phyloP scores from a whole-genome alignment of 805 yeast species.

The Dipodascopsis tothii region DNA sequence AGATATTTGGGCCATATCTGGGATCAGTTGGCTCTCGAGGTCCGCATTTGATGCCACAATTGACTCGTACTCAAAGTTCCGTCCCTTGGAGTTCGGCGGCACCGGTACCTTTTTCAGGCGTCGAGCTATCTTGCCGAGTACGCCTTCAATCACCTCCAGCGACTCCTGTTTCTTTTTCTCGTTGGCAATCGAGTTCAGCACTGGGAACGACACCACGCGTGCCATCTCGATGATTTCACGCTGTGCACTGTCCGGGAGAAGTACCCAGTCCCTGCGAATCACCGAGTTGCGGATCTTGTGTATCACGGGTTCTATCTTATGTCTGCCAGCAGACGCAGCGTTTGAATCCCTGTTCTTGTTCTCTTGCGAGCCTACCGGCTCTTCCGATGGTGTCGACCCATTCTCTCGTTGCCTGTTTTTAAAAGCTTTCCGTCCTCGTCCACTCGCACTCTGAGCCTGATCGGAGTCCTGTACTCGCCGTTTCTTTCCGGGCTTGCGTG shows the following conservation, averaged over 20 bases:
- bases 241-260: slow-evolving; percentile 8
- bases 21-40: slow-evolving; percentile 7
- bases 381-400: no score
- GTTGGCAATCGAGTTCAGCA: slow-evolving; percentile 2
- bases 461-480: no score
- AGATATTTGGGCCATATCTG: slow-evolving; percentile 8
- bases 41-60: slow-evolving; percentile 9
- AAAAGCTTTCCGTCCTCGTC: no score
- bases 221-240: slow-evolving; percentile 9
- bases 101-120: slow-evolving; percentile 13
- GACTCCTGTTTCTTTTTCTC: slow-evolving; percentile 11
- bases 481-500: no score
- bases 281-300: slow-evolving; percentile 4
- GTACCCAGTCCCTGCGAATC: slow-evolving; percentile 8
- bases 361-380: no score
- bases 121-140: slow-evolving; percentile 7
- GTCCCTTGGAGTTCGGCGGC: slow-evolving; percentile 12
- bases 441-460: no score
- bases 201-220: slow-evolving; percentile 9
- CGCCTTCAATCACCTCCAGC: slow-evolving; percentile 7
- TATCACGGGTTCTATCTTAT: slow-evolving; percentile 5
- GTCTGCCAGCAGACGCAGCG: no score
- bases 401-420: no score
- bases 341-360: no score
- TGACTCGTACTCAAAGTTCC: slow-evolving; percentile 16